A percentile compares a stretch with the other conserved stretches of the same genome.
Conservation (phyloP, 2,329 filamentous ascomycete genomes). For the Penicillium sp. region DNA sequence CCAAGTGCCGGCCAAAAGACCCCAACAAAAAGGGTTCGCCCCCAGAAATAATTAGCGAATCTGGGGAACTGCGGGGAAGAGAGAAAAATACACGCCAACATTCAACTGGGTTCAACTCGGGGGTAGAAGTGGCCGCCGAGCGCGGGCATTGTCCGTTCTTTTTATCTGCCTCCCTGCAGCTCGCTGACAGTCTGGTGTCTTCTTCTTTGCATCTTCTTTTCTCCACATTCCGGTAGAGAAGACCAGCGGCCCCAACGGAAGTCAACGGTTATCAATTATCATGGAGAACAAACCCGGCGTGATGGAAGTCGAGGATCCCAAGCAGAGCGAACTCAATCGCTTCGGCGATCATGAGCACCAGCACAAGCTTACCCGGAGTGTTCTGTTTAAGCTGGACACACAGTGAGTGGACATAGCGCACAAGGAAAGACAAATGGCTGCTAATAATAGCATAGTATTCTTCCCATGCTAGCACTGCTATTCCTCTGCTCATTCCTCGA, state of each 20-base stretch:
- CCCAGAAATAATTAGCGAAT: not conserved
- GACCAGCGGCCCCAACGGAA: not conserved
- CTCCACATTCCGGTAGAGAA: not conserved
- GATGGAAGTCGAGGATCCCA: slow-evolving; percentile 27
- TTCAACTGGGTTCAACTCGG: not conserved
- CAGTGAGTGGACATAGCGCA: slow-evolving; percentile 10
- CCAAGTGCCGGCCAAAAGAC: not conserved
- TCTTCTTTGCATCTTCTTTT: not conserved
- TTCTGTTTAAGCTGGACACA: slow-evolving; percentile 51
- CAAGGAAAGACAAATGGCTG: not conserved
- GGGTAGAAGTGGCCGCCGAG: slow-evolving; percentile 14
- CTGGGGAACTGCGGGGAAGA: slow-evolving; percentile 12
- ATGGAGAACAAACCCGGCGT: slow-evolving; percentile 27
- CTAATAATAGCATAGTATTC: slow-evolving; percentile 49
- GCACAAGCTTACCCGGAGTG: slow-evolving; percentile 42
- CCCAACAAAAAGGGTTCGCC: not conserved
- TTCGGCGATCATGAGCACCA: slow-evolving; percentile 21
- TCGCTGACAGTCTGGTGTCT: not conserved
- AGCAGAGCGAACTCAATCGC: slow-evolving; percentile 15
- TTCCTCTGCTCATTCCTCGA: slow-evolving; percentile 69
- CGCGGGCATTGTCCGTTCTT: not conserved
- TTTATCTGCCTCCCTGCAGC: not conserved
- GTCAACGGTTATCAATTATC: not conserved
- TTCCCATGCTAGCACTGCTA: slow-evolving; percentile 64
- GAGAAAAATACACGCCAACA: not conserved